Evolutionary conservation across 305 asterid species (phyloP).

Genomic region (Solanum hybrid): DNA sequence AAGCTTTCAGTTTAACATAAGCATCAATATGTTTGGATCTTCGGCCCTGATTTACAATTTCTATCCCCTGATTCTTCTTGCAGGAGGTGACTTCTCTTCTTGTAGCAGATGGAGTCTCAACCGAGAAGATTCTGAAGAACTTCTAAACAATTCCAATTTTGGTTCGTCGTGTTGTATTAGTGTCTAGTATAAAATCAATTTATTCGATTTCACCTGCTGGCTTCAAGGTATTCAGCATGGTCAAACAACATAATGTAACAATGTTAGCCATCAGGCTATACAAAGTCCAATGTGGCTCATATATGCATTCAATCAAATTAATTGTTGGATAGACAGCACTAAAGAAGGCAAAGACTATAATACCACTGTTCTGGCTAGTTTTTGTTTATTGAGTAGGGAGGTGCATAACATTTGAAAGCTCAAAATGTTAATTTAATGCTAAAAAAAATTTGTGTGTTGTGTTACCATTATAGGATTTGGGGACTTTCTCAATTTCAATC

Average conservation of each 20-base stretch:
- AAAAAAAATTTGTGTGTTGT: background rate
- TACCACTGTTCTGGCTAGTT: background rate
- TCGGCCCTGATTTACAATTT: background rate
- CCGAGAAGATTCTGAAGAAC: constrained; percentile 64
- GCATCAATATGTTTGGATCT: background rate
- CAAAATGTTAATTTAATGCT: background rate
- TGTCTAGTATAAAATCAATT: constrained; percentile 6
- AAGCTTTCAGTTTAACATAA: background rate
- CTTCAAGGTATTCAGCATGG: constrained; percentile 14
- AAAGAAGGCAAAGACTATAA: background rate
- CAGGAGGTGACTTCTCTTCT: constrained; percentile 82
- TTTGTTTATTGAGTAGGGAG: background rate
- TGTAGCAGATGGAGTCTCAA: constrained; percentile 55
- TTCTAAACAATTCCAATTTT: constrained; percentile 20
- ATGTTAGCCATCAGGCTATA: background rate
- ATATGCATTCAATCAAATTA: background rate
- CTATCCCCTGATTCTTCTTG: constrained; percentile 9
- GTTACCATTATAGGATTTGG: background rate
- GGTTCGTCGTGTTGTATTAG: constrained; percentile 16
- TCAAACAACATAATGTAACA: background rate
- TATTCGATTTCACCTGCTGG: constrained; percentile 23
- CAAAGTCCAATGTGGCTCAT: background rate
- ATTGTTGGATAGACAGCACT: background rate
- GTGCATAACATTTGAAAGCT: background rate
- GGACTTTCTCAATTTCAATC: background rate